A percentile compares a stretch with the other conserved stretches of the same genome.
phyloP scores from a whole-genome alignment of 108 stramenopile species.

The Thalassiosira profunda region DNA sequence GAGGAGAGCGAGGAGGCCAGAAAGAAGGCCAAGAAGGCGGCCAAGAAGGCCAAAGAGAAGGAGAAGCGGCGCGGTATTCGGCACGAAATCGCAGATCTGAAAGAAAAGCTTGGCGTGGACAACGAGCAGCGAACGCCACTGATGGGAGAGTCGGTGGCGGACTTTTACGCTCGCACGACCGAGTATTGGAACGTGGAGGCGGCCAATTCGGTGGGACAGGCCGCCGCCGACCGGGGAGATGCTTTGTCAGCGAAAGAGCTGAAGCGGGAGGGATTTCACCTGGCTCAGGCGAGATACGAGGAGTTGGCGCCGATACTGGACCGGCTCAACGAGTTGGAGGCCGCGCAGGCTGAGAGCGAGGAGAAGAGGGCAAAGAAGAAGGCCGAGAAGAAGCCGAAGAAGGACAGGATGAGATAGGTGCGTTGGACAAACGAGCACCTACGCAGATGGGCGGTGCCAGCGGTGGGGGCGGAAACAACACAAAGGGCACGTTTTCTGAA shows the following conservation, averaged over 20 bases:
- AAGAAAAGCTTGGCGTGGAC: constrained; percentile 55
- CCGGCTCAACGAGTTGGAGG: constrained; percentile 64
- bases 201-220: constrained; percentile 15
- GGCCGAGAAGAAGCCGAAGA: constrained; percentile 37
- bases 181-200: constrained; percentile 71
- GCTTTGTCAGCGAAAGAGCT: constrained; percentile 71
- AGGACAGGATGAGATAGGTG: no score
- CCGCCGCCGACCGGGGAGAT: constrained; percentile 41
- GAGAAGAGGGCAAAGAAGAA: constrained; percentile 43
- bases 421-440: no score
- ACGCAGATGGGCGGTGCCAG: no score
- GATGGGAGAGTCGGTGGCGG: constrained; percentile 72
- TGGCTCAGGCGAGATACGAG: constrained; percentile 72
- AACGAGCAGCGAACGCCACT: constrained; percentile 64
- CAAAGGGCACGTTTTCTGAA: no score
- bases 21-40: constrained; percentile 47
- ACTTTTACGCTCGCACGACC: constrained; percentile 86
- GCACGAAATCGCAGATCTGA: constrained; percentile 70
- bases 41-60: constrained; percentile 52
- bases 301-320: constrained; percentile 66
- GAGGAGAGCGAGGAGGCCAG: constrained; percentile 42
- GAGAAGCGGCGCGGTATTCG: constrained; percentile 46
- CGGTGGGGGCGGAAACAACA: no score
- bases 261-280: constrained; percentile 77
- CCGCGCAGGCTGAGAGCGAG: constrained; percentile 30